phyloP scores from a whole-genome alignment of 345 rosid species.

The Anacardium occidentale region DNA sequence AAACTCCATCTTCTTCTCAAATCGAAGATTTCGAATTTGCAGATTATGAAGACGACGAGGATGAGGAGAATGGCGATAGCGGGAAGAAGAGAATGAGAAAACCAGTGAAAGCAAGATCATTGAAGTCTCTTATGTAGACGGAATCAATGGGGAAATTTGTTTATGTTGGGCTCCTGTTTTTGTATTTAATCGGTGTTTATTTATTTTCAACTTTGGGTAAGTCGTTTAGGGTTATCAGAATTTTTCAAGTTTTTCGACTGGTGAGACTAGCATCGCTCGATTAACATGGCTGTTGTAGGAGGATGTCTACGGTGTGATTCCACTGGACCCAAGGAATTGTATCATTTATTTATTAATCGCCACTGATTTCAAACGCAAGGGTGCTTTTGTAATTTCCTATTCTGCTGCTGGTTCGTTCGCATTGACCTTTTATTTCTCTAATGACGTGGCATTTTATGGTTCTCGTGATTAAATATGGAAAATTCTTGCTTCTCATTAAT shows the following conservation, averaged over 20 bases:
- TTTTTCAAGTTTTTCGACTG: slow-evolving; percentile 18
- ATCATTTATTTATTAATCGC: slow-evolving; percentile 10
- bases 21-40: slow-evolving; percentile 31
- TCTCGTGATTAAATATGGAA: neutral
- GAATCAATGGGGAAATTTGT: neutral
- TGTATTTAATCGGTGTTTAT: neutral
- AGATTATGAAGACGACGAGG: slow-evolving; percentile 42
- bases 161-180: neutral
- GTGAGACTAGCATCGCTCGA: slow-evolving; percentile 29
- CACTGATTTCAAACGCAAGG: slow-evolving; percentile 25
- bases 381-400: slow-evolving; percentile 19
- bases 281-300: slow-evolving; percentile 34
- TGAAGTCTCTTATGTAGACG: slow-evolving; percentile 80
- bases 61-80: slow-evolving; percentile 25
- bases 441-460: slow-evolving; percentile 5
- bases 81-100: slow-evolving; percentile 68
- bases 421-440: neutral
- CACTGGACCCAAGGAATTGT: slow-evolving; percentile 21
- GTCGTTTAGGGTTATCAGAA: slow-evolving; percentile 26
- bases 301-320: slow-evolving; percentile 27
- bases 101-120: slow-evolving; percentile 82
- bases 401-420: neutral
- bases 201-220: neutral
- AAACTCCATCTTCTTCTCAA: slow-evolving; percentile 29
- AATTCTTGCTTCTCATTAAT: too few relatives aligned